Evolutionary conservation across 1,139 yeast species (phyloP).

Genomic region (Yamadazyma membranifaciens): DNA sequence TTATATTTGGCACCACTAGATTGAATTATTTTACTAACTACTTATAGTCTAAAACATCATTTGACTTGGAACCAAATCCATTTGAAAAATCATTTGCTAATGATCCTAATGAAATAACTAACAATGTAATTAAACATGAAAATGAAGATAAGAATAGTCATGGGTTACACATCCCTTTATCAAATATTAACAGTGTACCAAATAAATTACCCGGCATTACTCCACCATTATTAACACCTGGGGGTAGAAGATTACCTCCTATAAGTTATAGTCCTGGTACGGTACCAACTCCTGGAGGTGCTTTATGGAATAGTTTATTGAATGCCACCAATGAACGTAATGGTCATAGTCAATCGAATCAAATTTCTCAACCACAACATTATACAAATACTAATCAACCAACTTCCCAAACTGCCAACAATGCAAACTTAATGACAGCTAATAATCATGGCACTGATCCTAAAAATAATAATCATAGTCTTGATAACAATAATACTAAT

Average conservation of each 20-base stretch:
- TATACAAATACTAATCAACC: constrained; percentile 1
- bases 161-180: constrained; percentile 34
- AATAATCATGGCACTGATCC: constrained; percentile 2
- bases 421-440: neutral
- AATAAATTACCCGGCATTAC: constrained; percentile 44
- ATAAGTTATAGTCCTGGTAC: constrained; percentile 42
- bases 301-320: constrained; percentile 48
- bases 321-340: constrained; percentile 27
- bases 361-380: neutral
- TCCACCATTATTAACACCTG: constrained; percentile 60
- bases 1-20: too few relatives aligned
- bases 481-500: neutral
- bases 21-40: constrained; percentile 4
- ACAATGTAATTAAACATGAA: neutral
- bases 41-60: constrained; percentile 28
- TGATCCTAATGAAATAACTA: constrained; percentile 29
- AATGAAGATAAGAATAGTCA: constrained; percentile 25
- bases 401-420: constrained; percentile 1
- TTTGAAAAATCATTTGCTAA: constrained; percentile 90
- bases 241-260: constrained; percentile 61
- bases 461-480: neutral
- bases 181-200: constrained; percentile 20
- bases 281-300: constrained; percentile 46
- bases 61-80: constrained; percentile 91
- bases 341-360: constrained; percentile 1